Conservation (phyloP, 495 filamentous ascomycete species). For the Podospora pseudopauciseta region DNA sequence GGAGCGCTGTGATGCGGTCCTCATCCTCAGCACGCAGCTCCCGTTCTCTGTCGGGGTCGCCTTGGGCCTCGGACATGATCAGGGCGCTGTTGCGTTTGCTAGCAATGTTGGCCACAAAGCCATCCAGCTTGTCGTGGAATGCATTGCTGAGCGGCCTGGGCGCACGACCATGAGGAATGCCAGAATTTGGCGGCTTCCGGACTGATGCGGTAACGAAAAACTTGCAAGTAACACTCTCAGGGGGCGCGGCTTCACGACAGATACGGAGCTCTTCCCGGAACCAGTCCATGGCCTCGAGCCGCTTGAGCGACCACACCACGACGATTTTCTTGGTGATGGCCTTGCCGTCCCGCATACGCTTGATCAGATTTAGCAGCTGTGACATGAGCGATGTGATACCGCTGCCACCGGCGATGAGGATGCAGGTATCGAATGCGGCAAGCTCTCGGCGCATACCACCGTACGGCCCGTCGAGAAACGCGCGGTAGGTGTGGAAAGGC, state of each 20-base stretch:
- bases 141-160: constrained; percentile 60
- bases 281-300: constrained; percentile 92
- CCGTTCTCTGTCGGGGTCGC: constrained; percentile 72
- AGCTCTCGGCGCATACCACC: constrained; percentile 90
- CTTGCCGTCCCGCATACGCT: constrained; percentile 88
- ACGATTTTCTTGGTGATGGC: constrained; percentile 87
- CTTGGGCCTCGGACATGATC: constrained; percentile 74
- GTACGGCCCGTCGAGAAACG: constrained; percentile 90
- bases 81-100: constrained; percentile 76
- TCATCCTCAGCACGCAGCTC: constrained; percentile 82
- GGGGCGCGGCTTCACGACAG: constrained; percentile 77
- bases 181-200: constrained; percentile 40
- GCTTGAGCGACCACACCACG: constrained; percentile 87
- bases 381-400: constrained; percentile 92
- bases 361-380: constrained; percentile 85
- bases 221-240: constrained; percentile 82
- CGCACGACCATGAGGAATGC: constrained; percentile 44
- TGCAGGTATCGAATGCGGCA: constrained; percentile 87
- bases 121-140: constrained; percentile 80
- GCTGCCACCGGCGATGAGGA: constrained; percentile 89
- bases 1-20: constrained; percentile 79
- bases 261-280: constrained; percentile 93
- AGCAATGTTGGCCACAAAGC: constrained; percentile 73
- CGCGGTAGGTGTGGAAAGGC: constrained; percentile 81
- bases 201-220: constrained; percentile 84